Evolutionary conservation across 1,139 yeast genomes (phyloP), one percentile per base, ranked within the genome.

Genomic region (Geotrichum bryndzae): DNA sequence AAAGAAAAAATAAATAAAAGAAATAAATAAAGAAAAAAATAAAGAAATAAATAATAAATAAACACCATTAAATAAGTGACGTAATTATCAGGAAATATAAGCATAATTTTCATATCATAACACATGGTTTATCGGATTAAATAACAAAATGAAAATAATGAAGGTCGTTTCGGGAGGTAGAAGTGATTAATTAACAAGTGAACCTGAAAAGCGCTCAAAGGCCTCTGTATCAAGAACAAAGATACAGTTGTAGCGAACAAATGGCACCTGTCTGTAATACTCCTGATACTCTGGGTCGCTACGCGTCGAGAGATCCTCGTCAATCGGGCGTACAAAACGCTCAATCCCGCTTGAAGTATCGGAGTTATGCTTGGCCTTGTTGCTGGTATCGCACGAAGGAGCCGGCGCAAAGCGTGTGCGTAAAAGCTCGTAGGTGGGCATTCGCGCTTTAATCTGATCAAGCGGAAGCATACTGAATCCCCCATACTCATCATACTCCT

Each of bases 391-490:
- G 48, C 18, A n/a, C n/a, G 10, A 18, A 6, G 22, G 18, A 10
- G 51, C 58, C 13, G 58, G 53, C 33, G 29, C 51, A 27, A 56
- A 56, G 4, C 45, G n/a, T 8, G 58, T 56, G 41, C 58, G 53
- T 5, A 56, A 18, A 18, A 13, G 45, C 25, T n/a, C 51, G 31
- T 56, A 56, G 13, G 35, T n/a, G 7, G 38, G 29, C 22, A 56
- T n/a, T 10, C 58, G 51, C 27, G 48, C 31, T 48, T 50, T 48
- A 46, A 56, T 48, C 15, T 18, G 25, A 13, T 56, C 53, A 15
- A 56, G 53, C 13, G 58, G 58, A 27, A 56, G 53, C 58, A 56
- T 56, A 15, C 58, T 29, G 13, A 56, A 56, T 8, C 58, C 58
- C 3, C 58, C 58, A 33, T 29, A 56, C 35, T 56, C 59, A 31